Evolutionary conservation across 805 yeast genomes (phyloP).

Genomic region (Saccharomycopsis babjevae): DNA sequence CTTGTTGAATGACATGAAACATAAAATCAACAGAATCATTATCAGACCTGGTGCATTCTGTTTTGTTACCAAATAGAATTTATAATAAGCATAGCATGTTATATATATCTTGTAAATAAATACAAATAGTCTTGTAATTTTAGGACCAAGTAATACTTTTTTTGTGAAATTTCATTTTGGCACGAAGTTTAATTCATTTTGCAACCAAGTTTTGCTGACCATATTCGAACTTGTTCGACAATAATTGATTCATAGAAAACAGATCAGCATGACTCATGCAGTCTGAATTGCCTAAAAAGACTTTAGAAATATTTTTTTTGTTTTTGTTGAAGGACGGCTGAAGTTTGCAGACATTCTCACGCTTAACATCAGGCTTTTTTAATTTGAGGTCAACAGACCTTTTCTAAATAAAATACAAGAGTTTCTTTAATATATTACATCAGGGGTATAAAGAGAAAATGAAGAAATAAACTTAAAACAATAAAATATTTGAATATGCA

Average conservation of each 20-base stretch:
- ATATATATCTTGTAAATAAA: not conserved
- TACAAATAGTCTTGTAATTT: not conserved
- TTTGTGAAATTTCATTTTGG: not conserved
- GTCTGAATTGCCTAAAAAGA: not conserved
- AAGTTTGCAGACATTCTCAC: not conserved
- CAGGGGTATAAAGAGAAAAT: not conserved
- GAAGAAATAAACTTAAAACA: not conserved
- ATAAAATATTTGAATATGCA: not conserved
- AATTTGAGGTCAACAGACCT: too few species aligned
- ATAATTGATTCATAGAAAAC: not conserved
- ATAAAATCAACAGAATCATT: slow-evolving; percentile 42
- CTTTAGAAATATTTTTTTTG: not conserved
- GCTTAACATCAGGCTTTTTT: not conserved
- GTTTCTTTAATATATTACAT: not conserved
- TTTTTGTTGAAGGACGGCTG: not conserved
- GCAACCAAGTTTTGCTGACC: too few species aligned
- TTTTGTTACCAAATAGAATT: slow-evolving; percentile 24
- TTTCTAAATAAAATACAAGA: not conserved
- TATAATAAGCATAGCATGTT: not conserved
- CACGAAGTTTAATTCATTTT: not conserved
- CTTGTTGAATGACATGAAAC: slow-evolving; percentile 26
- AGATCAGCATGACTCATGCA: not conserved
- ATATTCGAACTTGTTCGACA: not conserved
- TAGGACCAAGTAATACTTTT: too few species aligned
- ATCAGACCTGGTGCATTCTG: slow-evolving; percentile 41